A percentile compares a stretch with the other conserved stretches of the same genome.
Evolutionary conservation across 2,329 filamentous ascomycete species (phyloP).

Genomic region (Exophiala spinifera): DNA sequence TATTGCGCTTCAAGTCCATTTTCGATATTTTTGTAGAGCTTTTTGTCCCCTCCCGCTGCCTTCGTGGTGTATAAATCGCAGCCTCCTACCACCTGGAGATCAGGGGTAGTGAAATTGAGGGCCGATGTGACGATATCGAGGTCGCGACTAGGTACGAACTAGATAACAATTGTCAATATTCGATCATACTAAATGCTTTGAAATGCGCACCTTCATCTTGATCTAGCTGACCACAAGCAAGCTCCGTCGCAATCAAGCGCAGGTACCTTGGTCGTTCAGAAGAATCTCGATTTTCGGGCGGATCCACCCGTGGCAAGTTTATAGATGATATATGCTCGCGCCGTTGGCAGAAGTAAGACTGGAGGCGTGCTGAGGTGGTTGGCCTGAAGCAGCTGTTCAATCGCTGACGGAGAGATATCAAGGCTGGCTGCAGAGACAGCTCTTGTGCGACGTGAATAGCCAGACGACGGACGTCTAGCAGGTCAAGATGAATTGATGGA

Average conservation of each 20-base stretch:
- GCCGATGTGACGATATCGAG: conserved; percentile 90
- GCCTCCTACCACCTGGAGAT: conserved; percentile 86
- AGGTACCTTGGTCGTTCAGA: neutral
- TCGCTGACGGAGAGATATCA: conserved; percentile 43
- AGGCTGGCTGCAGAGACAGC: conserved; percentile 46
- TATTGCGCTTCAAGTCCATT: conserved; percentile 87
- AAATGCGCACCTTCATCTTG: conserved; percentile 30
- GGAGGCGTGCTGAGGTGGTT: conserved; percentile 2
- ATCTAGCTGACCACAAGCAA: neutral
- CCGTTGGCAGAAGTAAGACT: conserved; percentile 1
- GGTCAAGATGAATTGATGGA: conserved; percentile 27
- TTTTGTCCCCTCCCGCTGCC: conserved; percentile 91
- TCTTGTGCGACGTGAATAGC: conserved; percentile 41
- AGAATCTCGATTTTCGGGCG: neutral
- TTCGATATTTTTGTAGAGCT: conserved; percentile 94
- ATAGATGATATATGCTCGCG: neutral
- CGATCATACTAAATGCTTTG: neutral
- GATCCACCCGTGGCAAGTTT: neutral
- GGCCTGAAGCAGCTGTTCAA: conserved; percentile 37
- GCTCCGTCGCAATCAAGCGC: conserved; percentile 1
- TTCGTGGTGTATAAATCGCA: conserved; percentile 98
- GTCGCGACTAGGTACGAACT: conserved; percentile 90
- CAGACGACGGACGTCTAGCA: conserved; percentile 48
- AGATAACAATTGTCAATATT: conserved; percentile 26
- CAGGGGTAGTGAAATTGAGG: conserved; percentile 91